These are phyloP conservation scores for Hanseniaspora vineae DNA, from an alignment of 805 yeast genomes.

Conservation along the genomic window DNA sequence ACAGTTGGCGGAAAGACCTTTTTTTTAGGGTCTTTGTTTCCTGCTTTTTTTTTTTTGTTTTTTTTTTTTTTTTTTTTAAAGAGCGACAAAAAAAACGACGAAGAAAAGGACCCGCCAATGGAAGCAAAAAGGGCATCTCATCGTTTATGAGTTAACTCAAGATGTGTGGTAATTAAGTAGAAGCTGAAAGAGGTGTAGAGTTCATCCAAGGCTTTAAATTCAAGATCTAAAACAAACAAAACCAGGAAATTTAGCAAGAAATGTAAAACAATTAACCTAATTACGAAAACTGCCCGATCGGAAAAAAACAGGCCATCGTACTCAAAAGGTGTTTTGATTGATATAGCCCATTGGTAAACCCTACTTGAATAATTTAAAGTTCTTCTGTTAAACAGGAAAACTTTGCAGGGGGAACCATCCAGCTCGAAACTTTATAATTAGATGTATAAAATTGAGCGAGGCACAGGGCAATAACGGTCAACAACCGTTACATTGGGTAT, in stretches of 20 bases:
- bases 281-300: constrained; percentile 17
- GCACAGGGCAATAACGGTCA: constrained; percentile 36
- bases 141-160: no score
- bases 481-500: no score
- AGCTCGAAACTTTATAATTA: constrained; percentile 42
- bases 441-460: constrained; percentile 42
- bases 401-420: constrained; percentile 27
- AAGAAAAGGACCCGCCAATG: no score
- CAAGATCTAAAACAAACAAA: not conserved
- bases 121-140: no score
- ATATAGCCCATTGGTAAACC: constrained; percentile 34
- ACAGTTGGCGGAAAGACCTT: no score
- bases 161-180: not conserved
- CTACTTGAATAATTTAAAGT: no score
- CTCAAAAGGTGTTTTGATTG: constrained; percentile 40
- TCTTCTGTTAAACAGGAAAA: not conserved
- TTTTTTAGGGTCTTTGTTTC: no score
- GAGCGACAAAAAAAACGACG: no score
- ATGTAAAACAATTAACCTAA: constrained; percentile 10
- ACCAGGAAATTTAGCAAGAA: not conserved
- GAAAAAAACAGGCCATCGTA: constrained; percentile 28
- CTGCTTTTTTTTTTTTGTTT: no score
- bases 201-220: no score
- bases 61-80: no score
- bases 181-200: no score